Evolutionary conservation across 495 filamentous ascomycete species (phyloP), one percentile per base, ranked within the genome.

Genomic region (Oleoguttula mirabilis): DNA sequence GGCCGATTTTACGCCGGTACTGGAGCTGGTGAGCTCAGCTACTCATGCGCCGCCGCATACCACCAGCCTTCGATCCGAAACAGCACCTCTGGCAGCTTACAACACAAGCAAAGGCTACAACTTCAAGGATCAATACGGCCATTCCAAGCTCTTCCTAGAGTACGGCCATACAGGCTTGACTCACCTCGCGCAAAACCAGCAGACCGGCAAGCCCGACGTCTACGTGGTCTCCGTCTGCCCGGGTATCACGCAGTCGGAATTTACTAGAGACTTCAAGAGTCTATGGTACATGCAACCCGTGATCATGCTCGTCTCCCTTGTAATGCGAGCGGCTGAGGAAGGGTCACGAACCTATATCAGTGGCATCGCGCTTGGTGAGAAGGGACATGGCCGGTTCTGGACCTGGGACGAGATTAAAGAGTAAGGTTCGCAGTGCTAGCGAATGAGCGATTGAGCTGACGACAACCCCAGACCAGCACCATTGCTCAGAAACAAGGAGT

Each of bases 321-420:
- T 51, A 3, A 31, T 37, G 35, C 25, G 39, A 17, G 46, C 22
- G 11, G 36, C 52, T 21, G 53, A 56, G 32, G 30, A 48, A 16
- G 53, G 53, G 0, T 14, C 45, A 10, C 27, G 53, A 37, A 47
- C 37, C 11, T 39, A 48, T 35, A 36, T 51, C n/a, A 54, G 51
- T 36, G 47, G 47, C 1, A 14, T 41, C 2, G 36, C 23, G 30
- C 16, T 36, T 19, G 47, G 41, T 12, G 41, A 37, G 36, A 39
- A 50, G 27, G 40, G 28, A 4, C 47, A 54, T 30, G 47, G 51
- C 3, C 30, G 37, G 24, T 54, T 54, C 22, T 54, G 51, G 51
- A 16, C 47, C 32, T 14, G 51, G 25, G 51, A 54, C 32, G n/a
- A 36, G 27, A 38, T 51, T 14, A 34, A 19, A 33, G 27, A 36